phyloP scores from a whole-genome alignment of 305 asterid genomes.

The Fraxinus dipetala region DNA sequence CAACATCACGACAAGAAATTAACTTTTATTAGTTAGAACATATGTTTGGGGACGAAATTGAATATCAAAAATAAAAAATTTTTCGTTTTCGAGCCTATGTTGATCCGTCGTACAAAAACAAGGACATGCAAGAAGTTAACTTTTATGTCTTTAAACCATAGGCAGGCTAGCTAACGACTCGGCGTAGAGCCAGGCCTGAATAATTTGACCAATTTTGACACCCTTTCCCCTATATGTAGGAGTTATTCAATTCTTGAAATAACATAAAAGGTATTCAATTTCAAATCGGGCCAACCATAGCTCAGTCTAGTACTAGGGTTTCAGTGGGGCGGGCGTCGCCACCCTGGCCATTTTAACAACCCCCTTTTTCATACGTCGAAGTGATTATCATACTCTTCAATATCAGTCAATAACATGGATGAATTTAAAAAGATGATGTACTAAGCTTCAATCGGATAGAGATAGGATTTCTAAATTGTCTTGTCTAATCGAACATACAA shows the following conservation, averaged over 20 bases:
- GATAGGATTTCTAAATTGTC: background rate
- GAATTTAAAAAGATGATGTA: background rate
- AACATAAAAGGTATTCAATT: background rate
- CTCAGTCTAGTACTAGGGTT: background rate
- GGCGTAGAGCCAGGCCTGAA: background rate
- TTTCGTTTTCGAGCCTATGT: no score
- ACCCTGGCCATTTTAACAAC: background rate
- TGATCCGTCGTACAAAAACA: no score
- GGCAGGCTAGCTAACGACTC: background rate
- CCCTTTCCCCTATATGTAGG: background rate
- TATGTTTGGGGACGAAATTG: background rate
- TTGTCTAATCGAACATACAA: background rate
- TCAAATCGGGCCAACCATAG: background rate
- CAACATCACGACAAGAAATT: background rate
- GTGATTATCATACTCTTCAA: background rate
- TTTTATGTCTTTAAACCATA: background rate
- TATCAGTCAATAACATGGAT: background rate
- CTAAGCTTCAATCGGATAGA: background rate
- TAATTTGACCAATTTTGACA: background rate
- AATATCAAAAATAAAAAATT: no score
- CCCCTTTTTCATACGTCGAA: background rate
- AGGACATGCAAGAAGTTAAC: no score
- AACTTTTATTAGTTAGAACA: background rate
- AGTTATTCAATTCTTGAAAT: background rate
- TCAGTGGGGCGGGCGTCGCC: background rate